Evolutionary conservation across 2,329 filamentous ascomycete species (phyloP).

Genomic region (Botryotinia calthae): DNA sequence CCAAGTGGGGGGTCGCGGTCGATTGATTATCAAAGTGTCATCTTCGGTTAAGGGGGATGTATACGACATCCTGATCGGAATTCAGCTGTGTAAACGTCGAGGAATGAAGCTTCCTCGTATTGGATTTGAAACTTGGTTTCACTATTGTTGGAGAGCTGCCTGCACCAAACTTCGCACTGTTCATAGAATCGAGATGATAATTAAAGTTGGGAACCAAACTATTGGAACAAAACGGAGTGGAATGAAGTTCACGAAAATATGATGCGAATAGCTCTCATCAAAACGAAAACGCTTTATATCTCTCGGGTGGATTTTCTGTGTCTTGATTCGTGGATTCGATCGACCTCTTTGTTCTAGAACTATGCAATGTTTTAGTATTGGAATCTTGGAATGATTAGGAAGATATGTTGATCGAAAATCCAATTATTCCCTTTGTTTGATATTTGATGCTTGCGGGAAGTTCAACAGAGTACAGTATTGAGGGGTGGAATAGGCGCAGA

Average conservation of each 20-base stretch:
- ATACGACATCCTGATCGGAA: not conserved
- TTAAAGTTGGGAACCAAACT: not conserved
- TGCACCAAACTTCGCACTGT: not conserved
- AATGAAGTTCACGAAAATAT: not conserved
- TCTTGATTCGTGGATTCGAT: not conserved
- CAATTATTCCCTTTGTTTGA: not conserved
- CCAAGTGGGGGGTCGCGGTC: slow-evolving; percentile 6
- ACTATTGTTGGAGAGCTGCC: not conserved
- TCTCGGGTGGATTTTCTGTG: not conserved
- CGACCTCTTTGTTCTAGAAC: not conserved
- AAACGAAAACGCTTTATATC: not conserved
- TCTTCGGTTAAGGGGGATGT: not conserved
- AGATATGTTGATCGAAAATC: not conserved
- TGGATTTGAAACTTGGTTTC: not conserved
- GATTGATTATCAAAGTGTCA: not conserved
- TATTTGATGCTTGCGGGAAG: not conserved
- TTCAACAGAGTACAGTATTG: not conserved
- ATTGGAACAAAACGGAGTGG: not conserved
- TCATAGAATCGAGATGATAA: not conserved
- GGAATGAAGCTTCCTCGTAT: not conserved
- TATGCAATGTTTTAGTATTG: not conserved
- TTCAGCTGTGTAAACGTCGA: not conserved
- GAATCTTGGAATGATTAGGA: not conserved
- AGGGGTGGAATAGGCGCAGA: not conserved
- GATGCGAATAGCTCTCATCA: not conserved